phyloP scores from a whole-genome alignment of 208 protist genomes.

The Polymyxa betae region DNA sequence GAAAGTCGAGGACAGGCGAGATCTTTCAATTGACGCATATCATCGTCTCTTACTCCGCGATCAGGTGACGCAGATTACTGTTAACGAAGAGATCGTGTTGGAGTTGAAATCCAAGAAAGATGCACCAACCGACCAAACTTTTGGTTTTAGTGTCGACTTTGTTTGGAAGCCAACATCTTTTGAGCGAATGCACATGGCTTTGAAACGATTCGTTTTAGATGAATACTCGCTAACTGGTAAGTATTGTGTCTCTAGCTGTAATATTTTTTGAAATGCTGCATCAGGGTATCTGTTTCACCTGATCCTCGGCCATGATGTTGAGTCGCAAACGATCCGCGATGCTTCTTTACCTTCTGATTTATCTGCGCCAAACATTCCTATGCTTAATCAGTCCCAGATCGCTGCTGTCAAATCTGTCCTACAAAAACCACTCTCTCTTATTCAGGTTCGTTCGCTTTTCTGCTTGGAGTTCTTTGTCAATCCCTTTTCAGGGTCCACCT shows the following conservation, averaged over 20 bases:
- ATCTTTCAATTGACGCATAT: not conserved
- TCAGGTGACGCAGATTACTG: slow-evolving; percentile 72
- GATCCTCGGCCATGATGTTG: slow-evolving; percentile 84
- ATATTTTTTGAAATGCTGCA: not conserved
- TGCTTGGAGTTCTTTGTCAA: not conserved
- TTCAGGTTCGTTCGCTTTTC: slow-evolving; percentile 67
- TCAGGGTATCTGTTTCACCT: slow-evolving; percentile 84
- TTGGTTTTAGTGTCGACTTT: slow-evolving; percentile 83
- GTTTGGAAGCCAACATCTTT: slow-evolving; percentile 87
- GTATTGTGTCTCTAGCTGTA: not conserved
- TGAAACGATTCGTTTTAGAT: slow-evolving; percentile 83
- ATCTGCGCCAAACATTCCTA: slow-evolving; percentile 75
- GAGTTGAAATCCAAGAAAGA: slow-evolving; percentile 66
- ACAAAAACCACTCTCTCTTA: slow-evolving; percentile 80
- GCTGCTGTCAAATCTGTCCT: slow-evolving; percentile 80
- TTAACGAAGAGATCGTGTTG: slow-evolving; percentile 76
- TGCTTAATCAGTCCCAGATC: slow-evolving; percentile 83
- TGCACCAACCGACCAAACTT: slow-evolving; percentile 59
- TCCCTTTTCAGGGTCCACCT: slow-evolving; percentile 82
- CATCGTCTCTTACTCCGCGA: not conserved
- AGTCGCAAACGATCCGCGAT: slow-evolving; percentile 56
- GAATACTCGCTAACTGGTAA: slow-evolving; percentile 75
- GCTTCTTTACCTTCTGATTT: slow-evolving; percentile 67
- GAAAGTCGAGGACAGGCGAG: slow-evolving; percentile 65
- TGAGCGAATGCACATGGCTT: slow-evolving; percentile 79